Evolutionary conservation across 1,284 basidiomycete genomes (phyloP), one percentile per base, ranked within the genome.

Genomic region (Ustilago vetiveriae): DNA sequence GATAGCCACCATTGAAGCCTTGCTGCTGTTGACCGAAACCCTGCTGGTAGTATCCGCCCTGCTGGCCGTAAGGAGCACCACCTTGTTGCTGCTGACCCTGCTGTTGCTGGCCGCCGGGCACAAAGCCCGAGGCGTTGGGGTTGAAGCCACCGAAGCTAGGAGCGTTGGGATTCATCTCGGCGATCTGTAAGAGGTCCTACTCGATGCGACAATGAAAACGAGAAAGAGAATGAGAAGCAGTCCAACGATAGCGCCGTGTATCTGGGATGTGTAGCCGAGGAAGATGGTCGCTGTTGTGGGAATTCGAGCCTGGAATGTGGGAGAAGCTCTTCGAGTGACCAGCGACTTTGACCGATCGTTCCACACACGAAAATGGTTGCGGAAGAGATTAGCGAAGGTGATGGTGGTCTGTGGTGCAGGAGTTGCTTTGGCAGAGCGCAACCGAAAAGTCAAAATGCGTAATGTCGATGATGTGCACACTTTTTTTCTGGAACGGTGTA

Each of bases 141-240:
- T 80, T 81, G 69, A 81, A 81, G 49, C 59, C 68, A 56, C 58
- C 69, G 65, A 81, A 81, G 53, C 67, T 71, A 32, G 69, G 70
- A 51, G 80, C 80, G 77, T 82, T 82, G 22, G 80, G 80, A 62
- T 82, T 82, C 80, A 82, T 82, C 11, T 30, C 29, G 29, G 23
- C 55, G 40, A 24, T 6, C 21, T 24, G 6, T 2, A 16, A n/a
- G 14, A 11, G 27, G 22, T 26, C 21, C 37, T 30, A 24, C 17
- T 38, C 13, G 24, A 27, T 32, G 46, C 43, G 23, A 26, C 24
- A 6, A 30, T n/a, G 26, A 8, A 24, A n/a, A 19, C 30, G 26
- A 21, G 14, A 23, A n/a, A 11, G 45, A 16, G 6, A 10, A n/a
- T n/a, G 17, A 30, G 17, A 21, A 17, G 39, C 10, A 16, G 27